Evolutionary conservation across 495 filamentous ascomycete genomes (phyloP), one percentile per base, ranked within the genome.

Genomic region (Talaromyces liani): DNA sequence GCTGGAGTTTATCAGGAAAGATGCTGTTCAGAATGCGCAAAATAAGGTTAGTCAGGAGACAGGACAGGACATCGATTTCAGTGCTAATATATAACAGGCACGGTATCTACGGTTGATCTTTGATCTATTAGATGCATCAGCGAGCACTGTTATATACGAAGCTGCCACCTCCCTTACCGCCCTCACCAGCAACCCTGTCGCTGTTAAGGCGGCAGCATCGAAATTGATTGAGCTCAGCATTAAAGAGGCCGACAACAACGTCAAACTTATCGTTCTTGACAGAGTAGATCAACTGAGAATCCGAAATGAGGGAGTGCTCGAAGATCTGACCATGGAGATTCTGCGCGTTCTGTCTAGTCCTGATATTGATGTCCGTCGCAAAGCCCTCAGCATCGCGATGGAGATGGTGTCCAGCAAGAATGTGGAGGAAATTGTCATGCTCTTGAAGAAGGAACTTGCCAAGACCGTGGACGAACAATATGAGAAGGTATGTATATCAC

Each of bases 341-440:
- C 80, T 99, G 58, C 90, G 95, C 61, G 93, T 96, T n/a, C 86
- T 99, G 56, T 91, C 91, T 47, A 96, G 91, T 71, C 91, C 95
- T 12, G 95, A 99, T 76, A 89, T 99, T 65, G 95, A 98, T 73
- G 93, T 99, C 47, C 88, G 95, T 70, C 87, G 85, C 73, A 99
- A 98, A 75, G 91, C 94, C 36, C 85, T 99, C 22, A 82, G 83
- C 54, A 91, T 99, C 69, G 94, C 92, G 9, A 76, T 99, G 75
- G 93, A 97, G 67, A 97, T 99, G 94, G 91, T 98, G 12, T 93
- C 92, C 0, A 96, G 92, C 85, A 96, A 96, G 81, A 99, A 99
- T 67, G 93, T 98, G 6, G 94, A 98, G 72, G 95, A 98, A 69
- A 95, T 98, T 20, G 90, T 98, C 27, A 85, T 97, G 75, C 83